Evolutionary conservation across 2,329 filamentous ascomycete genomes (phyloP).

Genomic region (Monosporascus sp.): DNA sequence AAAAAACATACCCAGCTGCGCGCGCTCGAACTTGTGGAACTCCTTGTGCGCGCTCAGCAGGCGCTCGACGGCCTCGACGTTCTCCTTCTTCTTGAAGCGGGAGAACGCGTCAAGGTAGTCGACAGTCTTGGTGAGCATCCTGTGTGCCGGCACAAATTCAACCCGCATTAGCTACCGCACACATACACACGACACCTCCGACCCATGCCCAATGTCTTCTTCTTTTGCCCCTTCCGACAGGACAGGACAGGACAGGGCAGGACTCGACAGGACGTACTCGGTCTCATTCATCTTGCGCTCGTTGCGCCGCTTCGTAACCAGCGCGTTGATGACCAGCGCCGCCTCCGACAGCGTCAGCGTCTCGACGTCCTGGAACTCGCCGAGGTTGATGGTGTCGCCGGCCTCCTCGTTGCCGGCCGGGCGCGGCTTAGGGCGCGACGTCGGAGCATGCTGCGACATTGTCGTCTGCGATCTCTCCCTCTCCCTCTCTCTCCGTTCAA

Average conservation of each 20-base stretch:
- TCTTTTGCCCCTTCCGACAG: background rate
- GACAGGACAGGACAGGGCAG: background rate
- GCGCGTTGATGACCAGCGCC: conserved; percentile 82
- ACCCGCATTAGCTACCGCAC: background rate
- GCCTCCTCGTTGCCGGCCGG: conserved; percentile 84
- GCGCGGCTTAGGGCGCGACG: conserved; percentile 62
- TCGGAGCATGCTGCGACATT: conserved; percentile 39
- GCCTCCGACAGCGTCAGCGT: conserved; percentile 91
- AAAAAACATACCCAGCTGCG: conserved; percentile 67
- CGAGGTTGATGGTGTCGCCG: conserved; percentile 71
- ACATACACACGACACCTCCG: background rate
- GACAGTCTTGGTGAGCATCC: conserved; percentile 78
- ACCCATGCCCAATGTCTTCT: background rate
- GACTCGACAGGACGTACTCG: conserved; percentile 51
- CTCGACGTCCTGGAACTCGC: conserved; percentile 89
- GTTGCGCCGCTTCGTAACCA: conserved; percentile 73
- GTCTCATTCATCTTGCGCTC: conserved; percentile 80
- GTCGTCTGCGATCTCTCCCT: background rate
- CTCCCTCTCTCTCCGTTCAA: background rate
- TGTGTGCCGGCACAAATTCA: conserved; percentile 24
- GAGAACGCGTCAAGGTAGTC: conserved; percentile 94
- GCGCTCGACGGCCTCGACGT: conserved; percentile 88
- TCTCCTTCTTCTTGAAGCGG: conserved; percentile 91
- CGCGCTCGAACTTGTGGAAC: conserved; percentile 87
- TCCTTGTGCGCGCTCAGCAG: conserved; percentile 73